Evolutionary conservation across 768 basidiomycete genomes (phyloP).

Genomic region (Dendrothele bispora): DNA sequence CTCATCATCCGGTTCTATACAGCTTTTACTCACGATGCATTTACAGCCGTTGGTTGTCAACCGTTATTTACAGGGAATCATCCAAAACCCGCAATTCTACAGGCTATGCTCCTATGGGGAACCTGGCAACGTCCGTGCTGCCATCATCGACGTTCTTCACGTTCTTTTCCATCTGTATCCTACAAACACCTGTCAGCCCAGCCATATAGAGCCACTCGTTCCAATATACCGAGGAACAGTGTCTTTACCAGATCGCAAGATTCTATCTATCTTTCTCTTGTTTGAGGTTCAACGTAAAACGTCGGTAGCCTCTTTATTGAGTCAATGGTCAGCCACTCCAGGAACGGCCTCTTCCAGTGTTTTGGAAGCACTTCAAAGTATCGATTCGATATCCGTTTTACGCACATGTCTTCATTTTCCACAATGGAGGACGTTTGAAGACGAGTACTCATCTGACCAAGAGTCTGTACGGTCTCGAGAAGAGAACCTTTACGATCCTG

Average conservation of each 20-base stretch:
- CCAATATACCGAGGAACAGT: constrained; percentile 74
- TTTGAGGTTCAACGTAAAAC: constrained; percentile 72
- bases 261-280: constrained; percentile 75
- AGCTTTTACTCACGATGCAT: constrained; percentile 3
- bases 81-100: constrained; percentile 69
- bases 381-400: constrained; percentile 70
- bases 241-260: constrained; percentile 57
- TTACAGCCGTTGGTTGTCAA: constrained; percentile 70
- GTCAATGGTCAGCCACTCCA: constrained; percentile 58
- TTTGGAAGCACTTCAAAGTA: constrained; percentile 64
- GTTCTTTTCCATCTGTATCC: constrained; percentile 77
- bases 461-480: constrained; percentile 25
- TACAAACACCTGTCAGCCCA: constrained; percentile 80
- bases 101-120: constrained; percentile 35
- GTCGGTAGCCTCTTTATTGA: constrained; percentile 64
- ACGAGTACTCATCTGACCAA: constrained; percentile 26
- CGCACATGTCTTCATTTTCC: constrained; percentile 76
- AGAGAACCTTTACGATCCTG: constrained; percentile 70
- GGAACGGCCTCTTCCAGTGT: constrained; percentile 38
- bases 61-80: constrained; percentile 69
- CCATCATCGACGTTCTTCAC: constrained; percentile 57
- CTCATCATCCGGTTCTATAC: background rate
- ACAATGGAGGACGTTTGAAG: constrained; percentile 52
- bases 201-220: constrained; percentile 77
- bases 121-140: constrained; percentile 34